These are phyloP conservation scores for Fusarium ambrosium DNA, from an alignment of 2,329 filamentous ascomycete species.

Conservation along the genomic window DNA sequence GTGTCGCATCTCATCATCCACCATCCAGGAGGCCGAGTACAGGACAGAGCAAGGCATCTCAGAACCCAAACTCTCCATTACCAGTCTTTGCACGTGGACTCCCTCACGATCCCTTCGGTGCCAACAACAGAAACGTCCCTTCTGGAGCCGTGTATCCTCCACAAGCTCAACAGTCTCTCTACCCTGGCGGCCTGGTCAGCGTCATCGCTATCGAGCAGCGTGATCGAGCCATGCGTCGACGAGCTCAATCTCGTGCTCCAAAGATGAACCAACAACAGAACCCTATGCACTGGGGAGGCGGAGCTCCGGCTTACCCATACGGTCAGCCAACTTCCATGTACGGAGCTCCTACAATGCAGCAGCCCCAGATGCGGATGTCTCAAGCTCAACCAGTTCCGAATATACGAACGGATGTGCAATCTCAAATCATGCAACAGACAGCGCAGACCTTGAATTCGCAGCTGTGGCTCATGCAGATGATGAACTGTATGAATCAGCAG, in stretches of 20 bases:
- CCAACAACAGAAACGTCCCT: neutral
- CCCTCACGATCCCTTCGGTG: conserved; percentile 36
- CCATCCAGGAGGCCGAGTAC: neutral
- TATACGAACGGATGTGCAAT: neutral
- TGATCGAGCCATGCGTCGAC: conserved; percentile 31
- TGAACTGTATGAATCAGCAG: conserved; percentile 20
- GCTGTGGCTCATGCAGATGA: conserved; percentile 16
- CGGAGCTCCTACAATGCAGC: conserved; percentile 14
- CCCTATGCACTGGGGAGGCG: neutral
- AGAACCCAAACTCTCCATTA: conserved; percentile 16
- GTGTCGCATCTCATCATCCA: neutral
- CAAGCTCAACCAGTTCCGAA: neutral
- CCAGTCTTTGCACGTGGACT: conserved; percentile 31
- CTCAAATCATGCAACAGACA: neutral
- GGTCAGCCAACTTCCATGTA: conserved; percentile 20
- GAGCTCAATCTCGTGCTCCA: conserved; percentile 11
- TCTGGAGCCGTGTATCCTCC: neutral
- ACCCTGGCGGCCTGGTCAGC: conserved; percentile 25
- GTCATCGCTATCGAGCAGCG: conserved; percentile 34
- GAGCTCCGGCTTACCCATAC: neutral
- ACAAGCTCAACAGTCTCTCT: conserved; percentile 19
- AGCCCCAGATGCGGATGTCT: neutral
- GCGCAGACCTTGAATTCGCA: conserved; percentile 24
- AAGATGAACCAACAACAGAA: neutral
- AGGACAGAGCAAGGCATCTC: neutral